Conservation (phyloP, 106 monocot species). For the Narthecium ossifragum region DNA sequence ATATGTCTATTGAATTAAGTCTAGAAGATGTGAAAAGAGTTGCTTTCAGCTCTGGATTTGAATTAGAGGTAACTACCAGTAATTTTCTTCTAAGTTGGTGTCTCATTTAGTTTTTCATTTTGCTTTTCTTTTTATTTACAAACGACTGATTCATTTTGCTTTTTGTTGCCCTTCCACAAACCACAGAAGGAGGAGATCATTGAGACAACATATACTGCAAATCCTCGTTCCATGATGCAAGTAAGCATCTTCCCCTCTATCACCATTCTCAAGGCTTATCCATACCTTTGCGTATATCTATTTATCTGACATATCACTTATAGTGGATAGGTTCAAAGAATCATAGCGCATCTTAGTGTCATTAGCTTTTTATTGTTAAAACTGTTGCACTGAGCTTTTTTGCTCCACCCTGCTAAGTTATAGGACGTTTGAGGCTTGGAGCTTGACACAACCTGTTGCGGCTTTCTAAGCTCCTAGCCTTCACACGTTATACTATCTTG, state of each 20-base stretch:
- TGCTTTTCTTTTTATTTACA: too few relatives aligned
- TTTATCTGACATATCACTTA: too few relatives aligned
- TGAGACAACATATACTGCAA: constrained; percentile 83
- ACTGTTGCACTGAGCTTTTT: too few relatives aligned
- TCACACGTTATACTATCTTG: too few relatives aligned
- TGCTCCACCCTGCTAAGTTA: too few relatives aligned
- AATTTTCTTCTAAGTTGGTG: not conserved
- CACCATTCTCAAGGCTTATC: not conserved
- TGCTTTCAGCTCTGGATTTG: constrained; percentile 76
- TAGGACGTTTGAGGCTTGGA: too few relatives aligned
- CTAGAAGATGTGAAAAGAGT: constrained; percentile 89
- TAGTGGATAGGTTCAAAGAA: too few relatives aligned
- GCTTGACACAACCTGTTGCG: too few relatives aligned
- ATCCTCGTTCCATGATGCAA: constrained; percentile 95
- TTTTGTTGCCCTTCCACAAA: not conserved
- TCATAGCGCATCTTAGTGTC: too few relatives aligned
- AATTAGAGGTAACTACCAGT: constrained; percentile 57
- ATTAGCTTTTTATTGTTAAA: too few relatives aligned
- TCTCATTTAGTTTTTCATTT: not conserved
- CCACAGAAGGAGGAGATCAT: constrained; percentile 72
- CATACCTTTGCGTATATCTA: too few relatives aligned
- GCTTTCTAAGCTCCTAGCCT: too few relatives aligned
- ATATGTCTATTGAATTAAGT: constrained; percentile 94
- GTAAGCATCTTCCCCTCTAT: constrained; percentile 30
- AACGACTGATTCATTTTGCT: not conserved